Evolutionary conservation across 371 early-diverging fungal genomes (phyloP), one percentile per base, ranked within the genome.

Genomic region (Mortierella sp.): DNA sequence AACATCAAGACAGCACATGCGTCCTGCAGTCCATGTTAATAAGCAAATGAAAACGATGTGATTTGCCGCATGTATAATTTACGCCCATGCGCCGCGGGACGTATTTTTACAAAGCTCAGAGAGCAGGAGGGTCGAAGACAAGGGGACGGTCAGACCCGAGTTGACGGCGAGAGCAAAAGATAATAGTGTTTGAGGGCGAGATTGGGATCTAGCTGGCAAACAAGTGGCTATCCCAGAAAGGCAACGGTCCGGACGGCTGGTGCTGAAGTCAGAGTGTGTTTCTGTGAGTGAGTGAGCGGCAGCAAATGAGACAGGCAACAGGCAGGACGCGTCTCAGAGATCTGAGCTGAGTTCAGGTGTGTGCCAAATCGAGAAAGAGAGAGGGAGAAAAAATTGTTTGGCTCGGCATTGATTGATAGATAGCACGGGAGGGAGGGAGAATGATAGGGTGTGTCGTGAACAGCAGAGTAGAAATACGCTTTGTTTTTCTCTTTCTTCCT

Each of bases 321-420:
- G 4, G 54, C 21, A 57, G 21, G 64, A 64, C 64, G 64, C 64
- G 64, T 64, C 64, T 64, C 64, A 64, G 61, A 57, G 59, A 59
- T 59, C 34, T 37, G 21, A n/a, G 40, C 37, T 64, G 64, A 37
- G 59, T 57, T 28, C 10, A n/a, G 57, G 57, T 28, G 28, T 57
- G 31, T 59, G 31, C 59, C 59, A 59, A 59, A 61, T 31, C 16
- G 61, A 61, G 61, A 31, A 31, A 6, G 31, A 57, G 28, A 26
- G n/a, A 54, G 24, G 24, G 54, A 55, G 26, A 57, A 61, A 34
- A 31, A 61, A 61, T 34, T 61, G 61, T 61, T 59, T 61, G 61
- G 5, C 19, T 16, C 1, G 21, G 34, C 57, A 61, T 34, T 21
- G 37, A 34, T 9, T 19, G 37, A 26, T 21, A 16, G 37, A 64